Percentiles rank a stretch among this genome's conserved stretches.
These are phyloP conservation scores for Pouteria glomerata DNA, from an alignment of 148 eudicot genomes.

Conservation along the genomic window DNA sequence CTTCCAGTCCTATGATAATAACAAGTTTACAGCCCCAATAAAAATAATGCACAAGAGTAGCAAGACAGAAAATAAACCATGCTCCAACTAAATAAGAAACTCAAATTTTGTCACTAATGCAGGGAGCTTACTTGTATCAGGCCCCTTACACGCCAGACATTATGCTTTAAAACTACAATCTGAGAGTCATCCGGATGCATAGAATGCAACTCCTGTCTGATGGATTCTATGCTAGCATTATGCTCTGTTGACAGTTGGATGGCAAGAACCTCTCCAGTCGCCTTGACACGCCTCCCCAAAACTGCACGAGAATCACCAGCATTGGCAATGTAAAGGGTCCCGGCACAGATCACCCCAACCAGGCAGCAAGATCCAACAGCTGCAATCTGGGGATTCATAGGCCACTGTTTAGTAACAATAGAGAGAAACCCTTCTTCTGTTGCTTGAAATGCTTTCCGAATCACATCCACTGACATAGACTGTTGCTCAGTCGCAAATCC, in stretches of 20 bases:
- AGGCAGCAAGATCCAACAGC: too few relatives aligned
- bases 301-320: constrained; percentile 42
- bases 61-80: background rate
- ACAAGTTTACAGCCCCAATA: background rate
- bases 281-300: constrained; percentile 33
- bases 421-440: too few relatives aligned
- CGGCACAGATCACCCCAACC: constrained; percentile 33
- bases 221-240: constrained; percentile 32
- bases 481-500: constrained; percentile 32
- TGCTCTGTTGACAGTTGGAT: constrained; percentile 35
- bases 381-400: constrained; percentile 35
- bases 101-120: background rate
- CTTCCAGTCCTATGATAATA: background rate
- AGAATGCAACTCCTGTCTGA: constrained; percentile 35
- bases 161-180: too few relatives aligned
- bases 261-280: too few relatives aligned
- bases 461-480: constrained; percentile 38
- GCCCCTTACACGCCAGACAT: too few relatives aligned
- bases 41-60: background rate
- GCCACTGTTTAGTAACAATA: constrained; percentile 35
- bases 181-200: constrained; percentile 40
- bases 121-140: constrained; percentile 27
- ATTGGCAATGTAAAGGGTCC: constrained; percentile 37
- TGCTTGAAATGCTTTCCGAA: too few relatives aligned
- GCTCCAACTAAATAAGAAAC: background rate